These are phyloP conservation scores for Yamadazyma laniorum DNA, from an alignment of 805 yeast genomes.

Conservation along the genomic window DNA sequence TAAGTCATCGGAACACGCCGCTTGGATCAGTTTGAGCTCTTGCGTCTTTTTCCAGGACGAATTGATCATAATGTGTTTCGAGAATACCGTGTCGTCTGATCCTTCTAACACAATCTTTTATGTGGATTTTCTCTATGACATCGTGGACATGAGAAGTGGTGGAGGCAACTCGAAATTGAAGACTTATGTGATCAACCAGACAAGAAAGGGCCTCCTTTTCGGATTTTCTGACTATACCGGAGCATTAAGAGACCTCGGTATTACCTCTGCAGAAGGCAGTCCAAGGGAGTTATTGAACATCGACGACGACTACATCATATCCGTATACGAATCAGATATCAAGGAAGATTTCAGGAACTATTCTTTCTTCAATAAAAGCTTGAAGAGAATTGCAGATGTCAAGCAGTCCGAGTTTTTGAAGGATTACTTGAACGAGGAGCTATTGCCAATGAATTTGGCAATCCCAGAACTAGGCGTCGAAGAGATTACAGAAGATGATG, in stretches of 20 bases:
- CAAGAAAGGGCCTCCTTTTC: slow-evolving; percentile 30
- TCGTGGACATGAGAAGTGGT: slow-evolving; percentile 16
- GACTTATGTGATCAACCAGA: slow-evolving; percentile 20
- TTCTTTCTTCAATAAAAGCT: slow-evolving; percentile 30
- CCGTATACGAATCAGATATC: slow-evolving; percentile 31
- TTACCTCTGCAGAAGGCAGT: slow-evolving; percentile 13
- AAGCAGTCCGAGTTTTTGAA: slow-evolving; percentile 21
- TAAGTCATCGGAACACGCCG: slow-evolving; percentile 23
- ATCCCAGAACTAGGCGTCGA: slow-evolving; percentile 38
- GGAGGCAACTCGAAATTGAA: slow-evolving; percentile 19
- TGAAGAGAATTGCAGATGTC: slow-evolving; percentile 26
- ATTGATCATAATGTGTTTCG: slow-evolving; percentile 39
- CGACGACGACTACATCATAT: slow-evolving; percentile 35
- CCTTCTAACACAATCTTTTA: slow-evolving; percentile 30
- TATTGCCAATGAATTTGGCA: slow-evolving; percentile 35
- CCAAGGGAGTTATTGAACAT: slow-evolving; percentile 13
- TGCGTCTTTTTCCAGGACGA: slow-evolving; percentile 38
- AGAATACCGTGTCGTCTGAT: slow-evolving; percentile 34
- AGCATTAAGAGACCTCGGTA: slow-evolving; percentile 33
- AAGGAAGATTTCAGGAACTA: slow-evolving; percentile 37
- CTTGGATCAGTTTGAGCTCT: slow-evolving; percentile 29
- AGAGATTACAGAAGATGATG: slow-evolving; percentile 53
- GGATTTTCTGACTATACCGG: slow-evolving; percentile 35
- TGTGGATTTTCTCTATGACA: slow-evolving; percentile 34
- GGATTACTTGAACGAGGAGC: slow-evolving; percentile 27